These are phyloP conservation scores for Neurospora discreta DNA, from an alignment of 495 filamentous ascomycete species.

Conservation along the genomic window DNA sequence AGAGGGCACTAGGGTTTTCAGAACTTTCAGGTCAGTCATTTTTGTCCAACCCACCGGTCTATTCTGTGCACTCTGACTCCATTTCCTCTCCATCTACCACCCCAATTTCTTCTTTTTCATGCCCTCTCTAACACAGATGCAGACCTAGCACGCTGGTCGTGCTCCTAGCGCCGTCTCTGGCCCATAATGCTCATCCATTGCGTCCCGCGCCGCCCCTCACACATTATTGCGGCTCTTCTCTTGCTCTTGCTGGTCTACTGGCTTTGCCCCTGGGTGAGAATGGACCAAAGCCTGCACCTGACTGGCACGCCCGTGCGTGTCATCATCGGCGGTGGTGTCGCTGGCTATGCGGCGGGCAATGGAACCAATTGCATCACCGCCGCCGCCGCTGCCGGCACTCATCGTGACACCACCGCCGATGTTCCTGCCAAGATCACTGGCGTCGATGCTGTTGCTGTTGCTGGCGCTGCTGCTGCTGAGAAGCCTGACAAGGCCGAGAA, in stretches of 20 bases:
- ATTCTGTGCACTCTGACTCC: not conserved
- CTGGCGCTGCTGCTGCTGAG: not conserved
- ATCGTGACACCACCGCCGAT: not conserved
- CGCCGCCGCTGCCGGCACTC: not conserved
- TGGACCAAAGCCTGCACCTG: not conserved
- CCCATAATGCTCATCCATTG: not conserved
- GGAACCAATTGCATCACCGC: not conserved
- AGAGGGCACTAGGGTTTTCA: not conserved
- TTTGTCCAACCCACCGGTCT: not conserved
- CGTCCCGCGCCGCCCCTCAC: not conserved
- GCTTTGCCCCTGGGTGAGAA: not conserved
- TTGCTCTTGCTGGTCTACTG: not conserved
- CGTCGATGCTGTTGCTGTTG: not conserved
- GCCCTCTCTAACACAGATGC: not conserved
- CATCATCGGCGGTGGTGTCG: not conserved
- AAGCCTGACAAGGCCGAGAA: not conserved
- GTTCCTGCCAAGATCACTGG: not conserved
- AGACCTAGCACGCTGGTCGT: not conserved
- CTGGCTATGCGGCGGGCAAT: not conserved
- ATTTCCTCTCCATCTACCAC: not conserved
- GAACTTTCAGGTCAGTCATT: not conserved
- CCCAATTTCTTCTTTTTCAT: not conserved
- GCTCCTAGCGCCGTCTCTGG: not conserved
- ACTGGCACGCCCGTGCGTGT: not conserved
- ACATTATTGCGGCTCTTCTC: not conserved